Conservation (phyloP, 345 rosid species). For the Gossypium bickii region DNA sequence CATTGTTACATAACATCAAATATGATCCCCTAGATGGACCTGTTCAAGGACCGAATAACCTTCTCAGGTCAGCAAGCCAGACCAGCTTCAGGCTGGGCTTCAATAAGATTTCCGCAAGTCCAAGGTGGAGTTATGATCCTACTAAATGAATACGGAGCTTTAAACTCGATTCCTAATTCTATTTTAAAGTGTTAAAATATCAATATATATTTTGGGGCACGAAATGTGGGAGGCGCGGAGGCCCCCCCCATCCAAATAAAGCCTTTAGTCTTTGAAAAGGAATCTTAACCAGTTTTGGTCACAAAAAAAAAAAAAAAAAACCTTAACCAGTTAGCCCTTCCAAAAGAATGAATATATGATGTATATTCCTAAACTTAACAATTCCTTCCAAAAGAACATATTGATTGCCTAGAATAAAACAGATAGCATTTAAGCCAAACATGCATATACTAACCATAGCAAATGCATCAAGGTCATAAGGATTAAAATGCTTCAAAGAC, state of each 20-base stretch:
- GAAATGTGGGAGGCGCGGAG: not conserved
- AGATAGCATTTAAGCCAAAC: not conserved
- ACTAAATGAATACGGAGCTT: not conserved
- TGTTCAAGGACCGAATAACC: not conserved
- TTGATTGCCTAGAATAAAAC: not conserved
- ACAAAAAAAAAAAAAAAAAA: too few relatives aligned
- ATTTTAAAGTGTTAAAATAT: not conserved
- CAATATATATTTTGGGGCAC: not conserved
- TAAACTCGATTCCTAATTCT: not conserved
- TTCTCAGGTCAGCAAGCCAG: not conserved
- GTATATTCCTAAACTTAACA: not conserved
- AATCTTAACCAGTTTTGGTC: not conserved
- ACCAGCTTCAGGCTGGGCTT: not conserved
- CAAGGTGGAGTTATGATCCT: not conserved
- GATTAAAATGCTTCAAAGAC: slow-evolving; percentile 87
- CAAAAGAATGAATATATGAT: not conserved
- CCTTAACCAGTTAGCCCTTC: not conserved
- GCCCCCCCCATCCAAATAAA: not conserved
- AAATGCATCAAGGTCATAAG: slow-evolving; percentile 84
- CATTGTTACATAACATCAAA: too few relatives aligned
- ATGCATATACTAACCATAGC: slow-evolving; percentile 59
- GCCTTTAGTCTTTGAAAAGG: not conserved
- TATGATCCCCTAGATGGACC: not conserved
- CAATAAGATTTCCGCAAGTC: not conserved
- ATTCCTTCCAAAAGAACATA: not conserved